Evolutionary conservation across 2,329 filamentous ascomycete genomes (phyloP).

Genomic region (Zymoseptoria brevis): DNA sequence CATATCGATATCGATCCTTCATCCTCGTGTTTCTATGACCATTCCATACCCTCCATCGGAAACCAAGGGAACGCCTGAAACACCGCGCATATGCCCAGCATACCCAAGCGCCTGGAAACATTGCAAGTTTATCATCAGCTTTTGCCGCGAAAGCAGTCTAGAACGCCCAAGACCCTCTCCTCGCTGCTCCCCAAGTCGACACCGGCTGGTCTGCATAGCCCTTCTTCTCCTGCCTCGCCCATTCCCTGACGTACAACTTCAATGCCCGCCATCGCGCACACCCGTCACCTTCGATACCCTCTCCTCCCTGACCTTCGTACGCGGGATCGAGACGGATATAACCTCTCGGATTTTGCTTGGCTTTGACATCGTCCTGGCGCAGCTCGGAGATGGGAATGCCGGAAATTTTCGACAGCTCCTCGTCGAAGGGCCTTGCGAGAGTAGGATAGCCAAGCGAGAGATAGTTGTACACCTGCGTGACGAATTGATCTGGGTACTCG

Average conservation of each 20-base stretch:
- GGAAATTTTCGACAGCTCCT: conserved; percentile 76
- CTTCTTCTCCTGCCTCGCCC: conserved; percentile 78
- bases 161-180: conserved; percentile 44
- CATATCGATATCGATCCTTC: background rate
- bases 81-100: background rate
- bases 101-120: background rate
- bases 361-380: conserved; percentile 58
- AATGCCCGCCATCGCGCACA: conserved; percentile 79
- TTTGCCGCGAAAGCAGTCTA: conserved; percentile 4
- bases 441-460: conserved; percentile 86
- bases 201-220: conserved; percentile 40
- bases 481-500: conserved; percentile 76
- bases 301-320: conserved; percentile 41
- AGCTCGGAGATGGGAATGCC: conserved; percentile 62
- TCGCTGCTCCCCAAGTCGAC: conserved; percentile 36
- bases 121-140: background rate
- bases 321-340: conserved; percentile 56
- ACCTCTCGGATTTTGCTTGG: conserved; percentile 53
- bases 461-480: conserved; percentile 97
- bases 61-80: background rate
- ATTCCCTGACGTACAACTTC: conserved; percentile 75
- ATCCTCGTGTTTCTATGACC: background rate
- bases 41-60: background rate
- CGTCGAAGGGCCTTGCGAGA: conserved; percentile 72
- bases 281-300: conserved; percentile 36